phyloP scores from a whole-genome alignment of 306 rosid species.

The Quercus parvula region DNA sequence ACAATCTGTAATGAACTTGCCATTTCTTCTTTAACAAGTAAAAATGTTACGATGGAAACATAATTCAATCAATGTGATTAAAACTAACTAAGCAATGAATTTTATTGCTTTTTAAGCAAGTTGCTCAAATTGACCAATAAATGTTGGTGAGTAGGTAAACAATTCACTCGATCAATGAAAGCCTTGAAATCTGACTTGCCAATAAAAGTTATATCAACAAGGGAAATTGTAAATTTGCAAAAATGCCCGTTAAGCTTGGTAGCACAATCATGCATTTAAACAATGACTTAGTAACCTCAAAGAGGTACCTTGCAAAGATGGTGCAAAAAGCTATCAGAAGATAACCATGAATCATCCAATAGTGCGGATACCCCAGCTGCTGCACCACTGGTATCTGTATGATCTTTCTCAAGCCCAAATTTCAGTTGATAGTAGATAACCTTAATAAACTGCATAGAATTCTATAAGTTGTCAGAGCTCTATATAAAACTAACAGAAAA shows the following conservation, averaged over 20 bases:
- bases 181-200: not conserved
- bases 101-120: not conserved
- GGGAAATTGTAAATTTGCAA: not conserved
- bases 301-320: conserved; percentile 67
- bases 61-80: not conserved
- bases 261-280: conserved; percentile 6
- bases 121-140: not conserved
- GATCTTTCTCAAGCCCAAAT: conserved; percentile 64
- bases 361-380: conserved; percentile 37
- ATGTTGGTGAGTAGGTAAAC: not conserved
- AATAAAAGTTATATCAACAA: not conserved
- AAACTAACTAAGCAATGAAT: conserved; percentile 2
- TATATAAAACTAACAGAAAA: conserved; percentile 5
- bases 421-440: conserved; percentile 80
- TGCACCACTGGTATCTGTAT: conserved; percentile 1
- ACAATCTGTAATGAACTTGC: no score
- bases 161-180: not conserved
- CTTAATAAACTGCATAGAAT: conserved; percentile 55
- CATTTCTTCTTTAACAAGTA: no score
- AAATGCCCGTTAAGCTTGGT: not conserved
- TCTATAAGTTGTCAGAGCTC: conserved; percentile 19
- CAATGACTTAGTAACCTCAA: not conserved
- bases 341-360: conserved; percentile 79
- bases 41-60: no score
- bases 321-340: conserved; percentile 65